A percentile compares a stretch with the other conserved stretches of the same genome.
Evolutionary conservation across 2,329 filamentous ascomycete genomes (phyloP).

Genomic region (Didymella sp.): DNA sequence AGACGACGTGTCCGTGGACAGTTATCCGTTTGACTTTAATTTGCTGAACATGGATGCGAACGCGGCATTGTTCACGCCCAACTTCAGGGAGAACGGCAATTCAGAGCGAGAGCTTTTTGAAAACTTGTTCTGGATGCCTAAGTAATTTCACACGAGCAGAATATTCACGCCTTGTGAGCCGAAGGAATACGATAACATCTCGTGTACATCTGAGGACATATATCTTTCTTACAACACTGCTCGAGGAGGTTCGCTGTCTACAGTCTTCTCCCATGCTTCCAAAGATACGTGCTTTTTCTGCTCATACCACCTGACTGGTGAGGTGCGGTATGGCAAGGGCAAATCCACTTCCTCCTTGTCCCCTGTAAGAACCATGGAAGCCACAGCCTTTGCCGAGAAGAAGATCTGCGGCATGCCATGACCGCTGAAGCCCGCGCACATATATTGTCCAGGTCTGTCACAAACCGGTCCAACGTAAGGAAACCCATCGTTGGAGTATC

Average conservation of each 20-base stretch:
- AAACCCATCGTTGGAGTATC: neutral
- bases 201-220: too few species aligned
- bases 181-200: too few species aligned
- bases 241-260: neutral
- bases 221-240: neutral
- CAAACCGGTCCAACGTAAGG: neutral
- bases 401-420: neutral
- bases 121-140: neutral
- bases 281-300: neutral
- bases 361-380: neutral
- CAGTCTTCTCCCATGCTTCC: neutral
- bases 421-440: neutral
- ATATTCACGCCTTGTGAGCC: too few species aligned
- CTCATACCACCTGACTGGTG: neutral
- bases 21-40: neutral
- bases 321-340: neutral
- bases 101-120: neutral
- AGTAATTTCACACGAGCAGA: too few species aligned
- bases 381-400: neutral
- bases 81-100: neutral
- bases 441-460: neutral
- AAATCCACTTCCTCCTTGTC: neutral
- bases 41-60: neutral
- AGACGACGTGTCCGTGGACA: neutral
- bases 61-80: neutral